A percentile compares a stretch with the other conserved stretches of the same genome.
Conservation (phyloP, 2,329 filamentous ascomycete genomes). For the Aulographum hederae region DNA sequence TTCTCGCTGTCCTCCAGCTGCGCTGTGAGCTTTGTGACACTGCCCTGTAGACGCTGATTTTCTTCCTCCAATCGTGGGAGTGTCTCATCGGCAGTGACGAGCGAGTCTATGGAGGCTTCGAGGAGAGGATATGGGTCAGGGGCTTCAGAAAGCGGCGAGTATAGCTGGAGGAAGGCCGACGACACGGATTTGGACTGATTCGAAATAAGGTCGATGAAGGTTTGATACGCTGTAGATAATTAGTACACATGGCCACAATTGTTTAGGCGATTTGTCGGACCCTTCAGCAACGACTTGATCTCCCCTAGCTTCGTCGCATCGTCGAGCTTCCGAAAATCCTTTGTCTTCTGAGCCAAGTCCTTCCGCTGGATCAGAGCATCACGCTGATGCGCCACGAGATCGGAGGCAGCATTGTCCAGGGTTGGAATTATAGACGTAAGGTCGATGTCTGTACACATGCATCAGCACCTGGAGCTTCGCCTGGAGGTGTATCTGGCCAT, state of each 20-base stretch:
- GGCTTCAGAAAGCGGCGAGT: slow-evolving; percentile 84
- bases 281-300: slow-evolving; percentile 77
- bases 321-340: slow-evolving; percentile 89
- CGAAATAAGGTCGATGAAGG: slow-evolving; percentile 88
- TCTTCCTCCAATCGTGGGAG: slow-evolving; percentile 78
- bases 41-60: slow-evolving; percentile 71
- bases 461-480: slow-evolving; percentile 7
- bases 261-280: slow-evolving; percentile 30
- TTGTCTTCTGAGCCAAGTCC: slow-evolving; percentile 96
- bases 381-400: slow-evolving; percentile 81
- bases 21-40: slow-evolving; percentile 52
- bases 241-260: slow-evolving; percentile 8
- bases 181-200: slow-evolving; percentile 93
- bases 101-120: slow-evolving; percentile 87
- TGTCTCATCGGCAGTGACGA: slow-evolving; percentile 82
- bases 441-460: slow-evolving; percentile 50
- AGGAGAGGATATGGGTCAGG: slow-evolving; percentile 92
- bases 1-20: slow-evolving; percentile 73
- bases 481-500: neutral
- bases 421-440: slow-evolving; percentile 66
- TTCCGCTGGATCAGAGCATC: slow-evolving; percentile 94
- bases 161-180: slow-evolving; percentile 80
- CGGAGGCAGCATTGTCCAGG: slow-evolving; percentile 84
- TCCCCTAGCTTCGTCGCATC: slow-evolving; percentile 73
- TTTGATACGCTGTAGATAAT: slow-evolving; percentile 62